phyloP scores from a whole-genome alignment of 306 rosid species.

The Sesbania bispinosa region DNA sequence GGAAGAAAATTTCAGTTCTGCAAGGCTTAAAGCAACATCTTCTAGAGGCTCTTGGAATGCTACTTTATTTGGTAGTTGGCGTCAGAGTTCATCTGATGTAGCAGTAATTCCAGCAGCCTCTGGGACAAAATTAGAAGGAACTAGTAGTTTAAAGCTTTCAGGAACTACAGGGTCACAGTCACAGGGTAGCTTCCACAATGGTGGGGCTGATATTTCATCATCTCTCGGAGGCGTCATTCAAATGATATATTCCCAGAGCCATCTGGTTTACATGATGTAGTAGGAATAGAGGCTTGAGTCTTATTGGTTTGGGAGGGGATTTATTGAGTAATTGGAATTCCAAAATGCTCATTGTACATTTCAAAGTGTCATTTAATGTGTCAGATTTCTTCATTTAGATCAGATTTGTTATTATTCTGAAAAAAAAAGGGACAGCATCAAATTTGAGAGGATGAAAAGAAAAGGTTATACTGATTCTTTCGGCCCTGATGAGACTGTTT shows the following conservation, averaged over 20 bases:
- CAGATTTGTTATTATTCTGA: slow-evolving; percentile 33
- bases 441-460: too few relatives aligned
- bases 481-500: not conserved
- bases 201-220: slow-evolving; percentile 58
- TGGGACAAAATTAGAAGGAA: slow-evolving; percentile 43
- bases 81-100: slow-evolving; percentile 62
- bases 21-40: slow-evolving; percentile 62
- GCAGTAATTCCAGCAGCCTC: slow-evolving; percentile 47
- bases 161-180: slow-evolving; percentile 72
- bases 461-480: slow-evolving; percentile 13
- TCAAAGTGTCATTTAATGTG: too few relatives aligned
- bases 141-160: slow-evolving; percentile 58
- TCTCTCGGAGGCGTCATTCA: slow-evolving; percentile 53
- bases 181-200: slow-evolving; percentile 58
- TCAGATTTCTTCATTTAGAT: too few relatives aligned
- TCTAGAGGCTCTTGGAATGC: slow-evolving; percentile 88
- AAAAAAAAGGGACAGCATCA: not conserved
- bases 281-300: too few relatives aligned
- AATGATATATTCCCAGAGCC: slow-evolving; percentile 81
- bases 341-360: slow-evolving; percentile 17
- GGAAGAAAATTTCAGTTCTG: slow-evolving; percentile 69
- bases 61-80: slow-evolving; percentile 85
- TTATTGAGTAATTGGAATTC: not conserved
- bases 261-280: slow-evolving; percentile 43
- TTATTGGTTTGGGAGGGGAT: slow-evolving; percentile 55